Conservation (phyloP, 2,329 filamentous ascomycete genomes). For the Monilinia vaccinii-corymbosi region DNA sequence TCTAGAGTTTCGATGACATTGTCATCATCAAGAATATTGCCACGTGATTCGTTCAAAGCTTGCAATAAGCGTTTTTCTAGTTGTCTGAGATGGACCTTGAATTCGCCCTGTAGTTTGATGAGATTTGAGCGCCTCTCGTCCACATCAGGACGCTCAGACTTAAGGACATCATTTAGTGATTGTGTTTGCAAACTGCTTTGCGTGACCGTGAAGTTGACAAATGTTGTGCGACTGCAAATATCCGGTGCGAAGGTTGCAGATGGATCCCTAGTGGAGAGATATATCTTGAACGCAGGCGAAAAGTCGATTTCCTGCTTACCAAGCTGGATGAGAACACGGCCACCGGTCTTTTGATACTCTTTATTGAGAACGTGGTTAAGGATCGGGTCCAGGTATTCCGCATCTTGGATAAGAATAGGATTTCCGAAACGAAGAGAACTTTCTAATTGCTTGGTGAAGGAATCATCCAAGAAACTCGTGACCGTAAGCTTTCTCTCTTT, state of each 20-base stretch:
- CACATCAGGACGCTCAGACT: slow-evolving; percentile 93
- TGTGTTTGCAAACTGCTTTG: slow-evolving; percentile 98
- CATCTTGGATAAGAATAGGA: slow-evolving; percentile 96
- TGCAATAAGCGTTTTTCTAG: slow-evolving; percentile 90
- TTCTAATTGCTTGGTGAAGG: slow-evolving; percentile 95
- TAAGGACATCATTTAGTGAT: slow-evolving; percentile 93
- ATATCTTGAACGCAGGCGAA: slow-evolving; percentile 91
- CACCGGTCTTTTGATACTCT: slow-evolving; percentile 97
- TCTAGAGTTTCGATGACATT: slow-evolving; percentile 97
- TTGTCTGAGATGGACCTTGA: slow-evolving; percentile 94
- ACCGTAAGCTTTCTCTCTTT: slow-evolving; percentile 89
- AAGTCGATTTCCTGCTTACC: slow-evolving; percentile 99
- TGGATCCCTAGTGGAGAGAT: slow-evolving; percentile 89
- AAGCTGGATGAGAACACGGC: slow-evolving; percentile 94
- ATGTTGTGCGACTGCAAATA: slow-evolving; percentile 95
- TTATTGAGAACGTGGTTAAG: slow-evolving; percentile 99
- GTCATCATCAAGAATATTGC: slow-evolving; percentile 97
- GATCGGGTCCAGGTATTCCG: slow-evolving; percentile 92
- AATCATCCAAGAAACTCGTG: slow-evolving; percentile 95
- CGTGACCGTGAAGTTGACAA: slow-evolving; percentile 98
- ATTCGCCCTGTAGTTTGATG: slow-evolving; percentile 97
- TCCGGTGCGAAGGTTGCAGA: slow-evolving; percentile 93
- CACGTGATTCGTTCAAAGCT: slow-evolving; percentile 91
- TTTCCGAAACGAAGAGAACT: slow-evolving; percentile 96
- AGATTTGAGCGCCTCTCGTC: slow-evolving; percentile 94